Evolutionary conservation across 73 alveolate genomes (phyloP).

Genomic region (Paramecium pentaurelia): DNA sequence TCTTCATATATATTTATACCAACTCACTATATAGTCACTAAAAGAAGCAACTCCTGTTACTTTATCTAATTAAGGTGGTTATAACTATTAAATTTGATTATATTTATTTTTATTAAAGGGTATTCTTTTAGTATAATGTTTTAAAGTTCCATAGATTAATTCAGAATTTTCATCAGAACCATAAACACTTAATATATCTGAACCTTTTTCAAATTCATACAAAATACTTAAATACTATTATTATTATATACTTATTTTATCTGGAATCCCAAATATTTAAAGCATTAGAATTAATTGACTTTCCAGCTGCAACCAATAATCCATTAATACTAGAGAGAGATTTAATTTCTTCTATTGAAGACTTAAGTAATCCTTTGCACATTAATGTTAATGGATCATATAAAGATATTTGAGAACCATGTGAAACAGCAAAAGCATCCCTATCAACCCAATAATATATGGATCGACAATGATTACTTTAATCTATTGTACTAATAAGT

Average conservation of each 20-base stretch:
- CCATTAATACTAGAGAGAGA: background rate
- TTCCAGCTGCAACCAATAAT: background rate
- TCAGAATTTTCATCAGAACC: background rate
- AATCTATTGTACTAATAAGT: background rate
- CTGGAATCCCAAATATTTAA: background rate
- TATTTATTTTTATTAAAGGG: background rate
- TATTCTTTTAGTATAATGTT: background rate
- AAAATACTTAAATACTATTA: background rate
- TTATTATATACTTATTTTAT: background rate
- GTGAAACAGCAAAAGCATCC: conserved; percentile 19
- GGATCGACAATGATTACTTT: background rate
- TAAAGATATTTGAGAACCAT: background rate
- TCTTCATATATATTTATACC: background rate
- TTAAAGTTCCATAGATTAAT: background rate
- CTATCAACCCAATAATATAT: background rate
- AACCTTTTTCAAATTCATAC: conserved; percentile 18
- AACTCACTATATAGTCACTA: background rate
- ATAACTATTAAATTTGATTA: background rate
- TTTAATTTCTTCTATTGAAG: conserved; percentile 1
- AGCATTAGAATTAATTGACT: conserved; percentile 7
- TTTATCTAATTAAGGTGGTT: conserved; percentile 27
- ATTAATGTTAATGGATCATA: background rate
- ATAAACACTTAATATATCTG: background rate
- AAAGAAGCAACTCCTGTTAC: conserved; percentile 25
- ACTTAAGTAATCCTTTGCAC: background rate